These are phyloP conservation scores for Beauveria sp. DNA, from an alignment of 2,329 filamentous ascomycete genomes.

Conservation along the genomic window DNA sequence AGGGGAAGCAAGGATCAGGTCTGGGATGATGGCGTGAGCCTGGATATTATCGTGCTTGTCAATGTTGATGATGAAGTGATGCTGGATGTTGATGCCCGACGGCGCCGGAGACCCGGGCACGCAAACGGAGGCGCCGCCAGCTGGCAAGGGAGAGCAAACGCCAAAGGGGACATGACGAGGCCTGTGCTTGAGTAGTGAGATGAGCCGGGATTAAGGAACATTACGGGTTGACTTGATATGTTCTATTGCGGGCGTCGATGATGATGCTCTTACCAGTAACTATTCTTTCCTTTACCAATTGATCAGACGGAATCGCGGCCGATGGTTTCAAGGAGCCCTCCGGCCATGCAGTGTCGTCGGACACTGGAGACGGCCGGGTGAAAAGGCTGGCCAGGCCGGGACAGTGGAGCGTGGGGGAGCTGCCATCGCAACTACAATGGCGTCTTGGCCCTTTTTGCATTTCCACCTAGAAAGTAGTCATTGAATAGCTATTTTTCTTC, in stretches of 20 bases:
- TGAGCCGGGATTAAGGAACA: neutral
- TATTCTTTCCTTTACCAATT: neutral
- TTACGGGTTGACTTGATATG: neutral
- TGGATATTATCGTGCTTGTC: neutral
- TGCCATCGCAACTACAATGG: neutral
- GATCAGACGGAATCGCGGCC: neutral
- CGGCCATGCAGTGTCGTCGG: neutral
- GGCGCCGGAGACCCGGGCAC: neutral
- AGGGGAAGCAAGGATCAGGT: neutral
- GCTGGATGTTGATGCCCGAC: constrained; percentile 4
- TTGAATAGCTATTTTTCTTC: no score
- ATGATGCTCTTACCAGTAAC: neutral
- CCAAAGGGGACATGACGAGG: neutral
- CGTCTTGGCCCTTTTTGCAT: neutral
- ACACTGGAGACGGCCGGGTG: constrained; percentile 8
- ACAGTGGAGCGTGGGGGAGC: neutral
- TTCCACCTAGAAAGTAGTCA: no score
- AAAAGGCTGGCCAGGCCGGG: neutral
- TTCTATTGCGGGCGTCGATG: neutral
- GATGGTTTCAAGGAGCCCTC: neutral
- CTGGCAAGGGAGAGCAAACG: constrained; percentile 5
- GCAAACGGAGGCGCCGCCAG: neutral
- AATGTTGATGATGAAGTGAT: neutral
- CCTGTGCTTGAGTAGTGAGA: neutral
- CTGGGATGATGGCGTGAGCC: constrained; percentile 1